Evolutionary conservation across 106 monocot species (phyloP).

Genomic region (Platanthera zijinensis): DNA sequence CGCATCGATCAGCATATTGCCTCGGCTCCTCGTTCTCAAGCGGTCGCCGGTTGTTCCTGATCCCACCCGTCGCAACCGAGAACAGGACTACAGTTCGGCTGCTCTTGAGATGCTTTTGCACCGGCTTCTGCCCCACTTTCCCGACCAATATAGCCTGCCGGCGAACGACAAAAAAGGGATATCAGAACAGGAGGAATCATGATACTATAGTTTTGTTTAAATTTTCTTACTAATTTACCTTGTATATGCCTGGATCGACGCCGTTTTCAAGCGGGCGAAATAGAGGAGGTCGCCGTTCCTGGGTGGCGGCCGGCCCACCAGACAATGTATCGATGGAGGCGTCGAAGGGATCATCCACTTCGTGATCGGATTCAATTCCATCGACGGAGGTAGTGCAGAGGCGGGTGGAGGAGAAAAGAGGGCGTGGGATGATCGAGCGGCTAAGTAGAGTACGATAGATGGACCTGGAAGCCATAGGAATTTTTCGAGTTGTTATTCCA

Average conservation of each 20-base stretch:
- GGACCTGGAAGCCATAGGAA: neutral
- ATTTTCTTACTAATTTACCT: slow-evolving; percentile 21
- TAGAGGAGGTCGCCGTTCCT: slow-evolving; percentile 9
- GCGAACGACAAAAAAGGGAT: neutral
- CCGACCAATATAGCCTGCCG: slow-evolving; percentile 82
- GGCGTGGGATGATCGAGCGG: neutral
- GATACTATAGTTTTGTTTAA: neutral
- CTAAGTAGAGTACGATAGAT: neutral
- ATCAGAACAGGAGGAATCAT: neutral
- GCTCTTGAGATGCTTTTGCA: slow-evolving; percentile 70
- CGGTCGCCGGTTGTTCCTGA: slow-evolving; percentile 92
- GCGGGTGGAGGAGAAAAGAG: neutral
- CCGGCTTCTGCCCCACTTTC: slow-evolving; percentile 83
- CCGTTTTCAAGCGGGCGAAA: slow-evolving; percentile 80
- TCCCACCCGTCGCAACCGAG: slow-evolving; percentile 80
- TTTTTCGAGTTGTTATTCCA: neutral
- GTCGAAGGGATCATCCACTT: neutral
- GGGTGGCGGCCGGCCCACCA: neutral
- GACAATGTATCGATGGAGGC: neutral
- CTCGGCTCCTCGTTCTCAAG: slow-evolving; percentile 72
- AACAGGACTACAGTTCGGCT: slow-evolving; percentile 62
- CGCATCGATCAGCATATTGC: slow-evolving; percentile 78
- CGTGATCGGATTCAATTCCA: neutral
- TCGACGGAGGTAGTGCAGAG: neutral
- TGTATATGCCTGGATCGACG: slow-evolving; percentile 78